Base-by-base conservation (phyloP, 768 basidiomycete genomes). In the Psilocybe cubensis region DNA sequence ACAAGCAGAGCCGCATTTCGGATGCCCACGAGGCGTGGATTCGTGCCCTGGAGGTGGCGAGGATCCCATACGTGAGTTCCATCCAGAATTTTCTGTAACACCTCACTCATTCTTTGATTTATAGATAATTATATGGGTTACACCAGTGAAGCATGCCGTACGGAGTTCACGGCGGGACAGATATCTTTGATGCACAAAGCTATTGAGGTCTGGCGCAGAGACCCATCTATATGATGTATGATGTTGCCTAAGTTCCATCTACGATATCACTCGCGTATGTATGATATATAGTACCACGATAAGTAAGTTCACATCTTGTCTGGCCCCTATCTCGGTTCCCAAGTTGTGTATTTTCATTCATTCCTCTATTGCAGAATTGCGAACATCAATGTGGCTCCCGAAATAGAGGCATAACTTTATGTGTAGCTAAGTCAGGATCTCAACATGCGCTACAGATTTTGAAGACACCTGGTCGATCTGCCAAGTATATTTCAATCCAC, bases 41-140 rank as follows among this genome's bases (percentile, higher is more conserved):
- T 69, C 72, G 2, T 77, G 76, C 63, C 64, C 68, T 6, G 70
- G 66, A 11, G 64, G 65, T 4, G 70, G 65, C 12, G 56, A 66
- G 23, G 79, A 81, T 67, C 78, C 79, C 11, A 74, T 80, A 54
- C 72, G 76, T 76, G 54, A 60, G 69, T 68, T n/a, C 23, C 42
- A n/a, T 54, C 38, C 9, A 40, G 12, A 54, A 9, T 17, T 20
- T 29, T 24, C 14, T 8, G n/a, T 24, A 48, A 21, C 4, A 14
- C 44, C 17, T 41, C 5, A 45, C 35, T 40, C 49, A 25, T 28
- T 49, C 10, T 52, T 56, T 18, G 11, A 27, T 17, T 45, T 49
- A 52, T 20, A 71, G 72, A 70, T 61, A 79, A 79, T 70, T 80
- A 69, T 68, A 81, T 81, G 80, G 80, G 81, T 64, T 81, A 79